These are phyloP conservation scores for Hamamelis virginiana DNA, from an alignment of 164 flowering plant genomes.

Conservation along the genomic window DNA sequence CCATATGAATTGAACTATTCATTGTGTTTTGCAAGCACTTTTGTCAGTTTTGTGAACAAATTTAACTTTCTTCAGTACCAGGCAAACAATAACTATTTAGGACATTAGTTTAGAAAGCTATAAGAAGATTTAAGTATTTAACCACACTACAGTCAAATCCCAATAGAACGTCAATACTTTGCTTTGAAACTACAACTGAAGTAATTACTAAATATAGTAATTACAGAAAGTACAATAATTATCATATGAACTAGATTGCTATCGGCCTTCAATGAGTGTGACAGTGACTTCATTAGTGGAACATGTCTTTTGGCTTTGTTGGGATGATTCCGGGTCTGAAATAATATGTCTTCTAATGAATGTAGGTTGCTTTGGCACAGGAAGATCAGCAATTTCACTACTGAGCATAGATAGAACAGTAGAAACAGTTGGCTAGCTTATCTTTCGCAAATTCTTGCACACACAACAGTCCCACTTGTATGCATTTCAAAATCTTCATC, in stretches of 20 bases:
- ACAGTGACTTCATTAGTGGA: slow-evolving; percentile 8
- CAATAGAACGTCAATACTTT: too few relatives aligned
- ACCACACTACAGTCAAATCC: too few relatives aligned
- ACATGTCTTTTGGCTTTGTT: neutral
- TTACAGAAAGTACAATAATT: too few relatives aligned
- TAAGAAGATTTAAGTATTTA: too few relatives aligned
- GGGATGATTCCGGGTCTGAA: neutral
- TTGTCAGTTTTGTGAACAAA: too few relatives aligned
- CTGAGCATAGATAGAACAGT: slow-evolving; percentile 33
- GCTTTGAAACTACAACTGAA: too few relatives aligned
- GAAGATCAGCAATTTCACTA: slow-evolving; percentile 28
- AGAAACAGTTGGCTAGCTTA: slow-evolving; percentile 23
- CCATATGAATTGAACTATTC: too few relatives aligned
- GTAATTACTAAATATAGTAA: neutral
- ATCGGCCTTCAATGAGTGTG: slow-evolving; percentile 3
- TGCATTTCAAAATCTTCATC: slow-evolving; percentile 30
- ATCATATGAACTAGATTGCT: neutral
- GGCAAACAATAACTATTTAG: too few relatives aligned
- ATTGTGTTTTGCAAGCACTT: too few relatives aligned
- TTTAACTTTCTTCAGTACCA: too few relatives aligned
- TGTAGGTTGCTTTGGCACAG: slow-evolving; percentile 29
- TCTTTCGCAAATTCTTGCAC: slow-evolving; percentile 33
- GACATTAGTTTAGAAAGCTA: too few relatives aligned
- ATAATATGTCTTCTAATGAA: neutral
- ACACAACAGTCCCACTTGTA: slow-evolving; percentile 37